A percentile compares a stretch with the other conserved stretches of the same genome.
Conservation (phyloP, 2,329 filamentous ascomycete species). For the Sporothrix sp. region DNA sequence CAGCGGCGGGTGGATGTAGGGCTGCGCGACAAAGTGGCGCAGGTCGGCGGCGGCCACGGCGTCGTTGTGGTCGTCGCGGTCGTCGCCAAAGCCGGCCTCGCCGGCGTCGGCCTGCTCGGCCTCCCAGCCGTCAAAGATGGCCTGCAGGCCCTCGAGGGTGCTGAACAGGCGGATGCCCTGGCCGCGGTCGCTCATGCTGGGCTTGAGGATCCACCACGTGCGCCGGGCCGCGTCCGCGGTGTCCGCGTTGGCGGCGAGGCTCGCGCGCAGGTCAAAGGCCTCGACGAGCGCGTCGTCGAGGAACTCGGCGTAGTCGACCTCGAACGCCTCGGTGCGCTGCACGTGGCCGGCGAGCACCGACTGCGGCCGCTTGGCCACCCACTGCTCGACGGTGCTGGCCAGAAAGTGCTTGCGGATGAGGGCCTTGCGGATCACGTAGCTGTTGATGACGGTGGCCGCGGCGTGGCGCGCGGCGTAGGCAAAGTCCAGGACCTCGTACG, state of each 20-base stretch:
- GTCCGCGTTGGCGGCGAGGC: constrained; percentile 55
- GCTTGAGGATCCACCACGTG: constrained; percentile 98
- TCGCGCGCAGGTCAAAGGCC: constrained; percentile 75
- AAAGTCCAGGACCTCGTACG: constrained; percentile 85
- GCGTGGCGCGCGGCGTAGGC: constrained; percentile 57
- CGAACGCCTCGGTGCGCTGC: constrained; percentile 73
- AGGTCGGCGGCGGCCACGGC: constrained; percentile 79
- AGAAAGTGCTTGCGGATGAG: constrained; percentile 95
- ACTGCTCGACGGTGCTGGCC: constrained; percentile 70
- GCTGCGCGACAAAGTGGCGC: constrained; percentile 90
- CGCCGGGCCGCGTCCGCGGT: constrained; percentile 29
- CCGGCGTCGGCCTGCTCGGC: constrained; percentile 38
- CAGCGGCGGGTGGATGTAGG: constrained; percentile 84
- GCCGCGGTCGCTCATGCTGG: constrained; percentile 92
- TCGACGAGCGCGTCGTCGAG: constrained; percentile 87
- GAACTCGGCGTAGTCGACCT: constrained; percentile 95
- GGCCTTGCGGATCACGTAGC: constrained; percentile 92
- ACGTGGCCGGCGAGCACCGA: constrained; percentile 61
- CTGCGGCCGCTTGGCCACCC: constrained; percentile 72
- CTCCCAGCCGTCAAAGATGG: constrained; percentile 90
- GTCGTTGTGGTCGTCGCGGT: constrained; percentile 33
- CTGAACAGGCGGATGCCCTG: constrained; percentile 88
- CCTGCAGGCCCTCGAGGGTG: constrained; percentile 71
- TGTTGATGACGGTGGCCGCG: constrained; percentile 61
- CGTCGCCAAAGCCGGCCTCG: constrained; percentile 57